Evolutionary conservation across 345 rosid species (phyloP), one percentile per base, ranked within the genome.

Genomic region (Brassica juncea): DNA sequence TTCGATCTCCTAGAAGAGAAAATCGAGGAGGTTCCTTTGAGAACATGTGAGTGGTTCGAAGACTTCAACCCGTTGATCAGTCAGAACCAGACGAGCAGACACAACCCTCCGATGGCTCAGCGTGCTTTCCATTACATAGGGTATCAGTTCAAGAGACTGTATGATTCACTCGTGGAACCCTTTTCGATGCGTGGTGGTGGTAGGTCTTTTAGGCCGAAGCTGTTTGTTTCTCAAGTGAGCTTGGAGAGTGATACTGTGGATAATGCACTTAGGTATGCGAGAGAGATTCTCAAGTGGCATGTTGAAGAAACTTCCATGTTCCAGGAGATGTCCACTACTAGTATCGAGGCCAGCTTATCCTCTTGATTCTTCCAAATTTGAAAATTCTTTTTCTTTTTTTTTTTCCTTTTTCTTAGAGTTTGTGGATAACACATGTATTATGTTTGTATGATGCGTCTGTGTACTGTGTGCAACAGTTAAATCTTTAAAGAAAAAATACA

Each of bases 1-100:
- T 91, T 84, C 42, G 99, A 94, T 76, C 85, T 94, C 61, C 83
- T 94, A 0, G 93, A 88, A 79, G 91, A 90, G 78, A 92, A 87
- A 84, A 86, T 92, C 4, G 89, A 84, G 39, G 82, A 79, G 39
- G 79, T 75, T 74, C 90, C 97, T 63, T 84, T 92, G 14, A 81
- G 77, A 68, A 85, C 52, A 31, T 94, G 98, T 1, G 96, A 94
- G 82, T 92, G 98, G 98, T 94, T 94, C 58, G 47, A 73, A 1
- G 93, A 91, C 84, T 94, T 86, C 85, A 39, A 84, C 55, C 98
- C 99, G 0, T 83, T 89, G 78, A 82, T 88, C 59, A 81, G 88
- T 79, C 77, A 76, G 30, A 79, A 83, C 78, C 77, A 74, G 62
- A 76, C 65, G 11, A 39, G 39, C 67, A 83, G 85, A 54, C 79